These are phyloP conservation scores for Umbelopsis vinacea DNA, from an alignment of 192 early-diverging fungal species.

Conservation along the genomic window DNA sequence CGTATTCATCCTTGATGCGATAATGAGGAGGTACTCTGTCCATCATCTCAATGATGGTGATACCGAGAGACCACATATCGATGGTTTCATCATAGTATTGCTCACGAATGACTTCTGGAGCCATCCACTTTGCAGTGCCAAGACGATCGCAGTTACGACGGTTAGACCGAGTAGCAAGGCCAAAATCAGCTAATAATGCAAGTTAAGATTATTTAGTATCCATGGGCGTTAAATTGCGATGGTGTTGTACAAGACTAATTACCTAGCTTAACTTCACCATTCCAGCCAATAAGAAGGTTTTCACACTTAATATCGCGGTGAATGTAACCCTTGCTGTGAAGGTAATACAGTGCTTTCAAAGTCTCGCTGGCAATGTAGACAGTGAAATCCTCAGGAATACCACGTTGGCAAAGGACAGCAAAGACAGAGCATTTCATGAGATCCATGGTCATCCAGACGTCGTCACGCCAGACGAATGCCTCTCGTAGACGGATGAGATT, in stretches of 20 bases:
- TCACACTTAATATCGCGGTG: slow-evolving; percentile 55
- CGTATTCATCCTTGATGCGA: slow-evolving; percentile 35
- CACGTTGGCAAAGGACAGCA: slow-evolving; percentile 42
- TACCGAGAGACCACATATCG: slow-evolving; percentile 55
- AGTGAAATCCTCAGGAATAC: slow-evolving; percentile 45
- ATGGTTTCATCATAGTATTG: slow-evolving; percentile 50
- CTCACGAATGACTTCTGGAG: slow-evolving; percentile 52
- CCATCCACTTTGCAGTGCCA: slow-evolving; percentile 53
- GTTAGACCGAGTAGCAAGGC: slow-evolving; percentile 35
- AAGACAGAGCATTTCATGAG: slow-evolving; percentile 42
- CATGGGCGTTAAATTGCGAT: neutral
- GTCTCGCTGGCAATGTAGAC: slow-evolving; percentile 45
- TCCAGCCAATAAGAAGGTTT: slow-evolving; percentile 44
- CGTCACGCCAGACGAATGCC: slow-evolving; percentile 38
- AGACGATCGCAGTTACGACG: slow-evolving; percentile 39
- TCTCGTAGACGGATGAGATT: slow-evolving; percentile 43
- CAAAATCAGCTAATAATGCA: slow-evolving; percentile 43
- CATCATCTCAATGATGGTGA: slow-evolving; percentile 55
- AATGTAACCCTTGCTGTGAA: slow-evolving; percentile 48
- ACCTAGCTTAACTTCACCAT: slow-evolving; percentile 52
- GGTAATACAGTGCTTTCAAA: slow-evolving; percentile 41
- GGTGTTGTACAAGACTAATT: slow-evolving; percentile 9
- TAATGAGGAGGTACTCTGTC: slow-evolving; percentile 51
- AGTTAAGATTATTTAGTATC: neutral
- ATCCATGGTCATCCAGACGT: slow-evolving; percentile 48